phyloP scores from a whole-genome alignment of 2,329 filamentous ascomycete species.

The Neocucurbitaria cava region DNA sequence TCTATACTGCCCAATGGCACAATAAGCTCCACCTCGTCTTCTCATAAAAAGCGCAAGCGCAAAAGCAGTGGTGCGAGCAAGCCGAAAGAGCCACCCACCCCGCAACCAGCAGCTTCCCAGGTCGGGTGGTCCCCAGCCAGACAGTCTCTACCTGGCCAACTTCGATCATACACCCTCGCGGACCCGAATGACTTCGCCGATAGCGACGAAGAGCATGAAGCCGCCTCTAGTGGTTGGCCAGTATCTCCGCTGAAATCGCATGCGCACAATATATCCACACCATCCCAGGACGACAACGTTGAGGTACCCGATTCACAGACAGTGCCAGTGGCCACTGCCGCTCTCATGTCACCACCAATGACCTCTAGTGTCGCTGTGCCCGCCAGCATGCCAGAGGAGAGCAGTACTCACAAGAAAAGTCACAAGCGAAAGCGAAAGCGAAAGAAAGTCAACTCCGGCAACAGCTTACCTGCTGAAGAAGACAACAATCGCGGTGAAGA shows the following conservation, averaged over 20 bases:
- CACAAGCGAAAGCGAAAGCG: conserved; percentile 6
- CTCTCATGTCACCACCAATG: conserved; percentile 7
- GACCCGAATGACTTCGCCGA: neutral
- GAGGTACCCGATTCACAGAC: conserved; percentile 23
- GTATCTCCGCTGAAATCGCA: neutral
- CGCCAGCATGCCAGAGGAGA: conserved; percentile 1
- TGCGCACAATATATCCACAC: neutral
- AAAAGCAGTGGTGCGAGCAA: neutral
- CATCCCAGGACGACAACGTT: conserved; percentile 9
- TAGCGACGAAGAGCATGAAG: neutral
- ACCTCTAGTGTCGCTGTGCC: conserved; percentile 12
- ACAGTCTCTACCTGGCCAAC: neutral
- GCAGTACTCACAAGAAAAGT: neutral
- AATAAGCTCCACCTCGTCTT: neutral
- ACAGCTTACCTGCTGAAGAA: neutral
- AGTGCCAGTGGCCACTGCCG: neutral
- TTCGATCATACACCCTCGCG: neutral
- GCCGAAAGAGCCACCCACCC: neutral
- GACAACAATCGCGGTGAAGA: neutral
- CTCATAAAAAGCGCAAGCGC: conserved; percentile 1
- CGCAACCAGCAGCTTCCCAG: neutral
- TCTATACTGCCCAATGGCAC: neutral
- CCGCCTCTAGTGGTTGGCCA: neutral
- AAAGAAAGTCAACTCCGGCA: neutral
- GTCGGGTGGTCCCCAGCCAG: neutral